Evolutionary conservation across 257 asterid genomes (phyloP).

Genomic region (Fraxinus anomala): DNA sequence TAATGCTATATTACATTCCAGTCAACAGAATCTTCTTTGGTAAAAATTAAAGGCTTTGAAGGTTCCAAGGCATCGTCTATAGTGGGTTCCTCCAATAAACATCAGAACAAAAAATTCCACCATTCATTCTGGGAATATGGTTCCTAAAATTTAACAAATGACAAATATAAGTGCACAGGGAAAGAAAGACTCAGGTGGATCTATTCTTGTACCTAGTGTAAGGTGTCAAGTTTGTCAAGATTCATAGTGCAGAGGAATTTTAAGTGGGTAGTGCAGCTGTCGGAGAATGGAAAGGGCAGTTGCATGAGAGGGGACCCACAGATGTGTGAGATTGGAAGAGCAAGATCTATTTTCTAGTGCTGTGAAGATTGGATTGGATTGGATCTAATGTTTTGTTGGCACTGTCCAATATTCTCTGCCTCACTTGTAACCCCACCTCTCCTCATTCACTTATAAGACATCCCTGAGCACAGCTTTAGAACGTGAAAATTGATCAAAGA

Average conservation of each 20-base stretch:
- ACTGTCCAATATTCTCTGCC: conserved; percentile 75
- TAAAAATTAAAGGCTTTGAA: conserved; percentile 33
- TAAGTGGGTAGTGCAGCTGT: conserved; percentile 42
- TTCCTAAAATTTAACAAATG: conserved; percentile 57
- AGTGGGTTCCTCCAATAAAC: conserved; percentile 73
- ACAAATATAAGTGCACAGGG: conserved; percentile 47
- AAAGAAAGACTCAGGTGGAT: conserved; percentile 54
- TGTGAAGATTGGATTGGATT: conserved; percentile 49
- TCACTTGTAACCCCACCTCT: conserved; percentile 48
- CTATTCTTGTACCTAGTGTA: conserved; percentile 71
- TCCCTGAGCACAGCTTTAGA: conserved; percentile 36
- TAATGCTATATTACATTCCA: conserved; percentile 53
- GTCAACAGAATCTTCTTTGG: conserved; percentile 68
- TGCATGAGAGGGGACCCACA: conserved; percentile 35
- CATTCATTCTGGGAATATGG: conserved; percentile 68
- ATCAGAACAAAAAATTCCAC: conserved; percentile 48
- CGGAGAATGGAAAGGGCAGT: conserved; percentile 42
- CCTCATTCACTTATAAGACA: conserved; percentile 61
- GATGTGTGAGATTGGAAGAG: conserved; percentile 43
- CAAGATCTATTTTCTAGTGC: conserved; percentile 46
- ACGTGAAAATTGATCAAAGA: conserved; percentile 36
- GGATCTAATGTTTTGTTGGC: conserved; percentile 55
- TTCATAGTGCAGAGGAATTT: conserved; percentile 51
- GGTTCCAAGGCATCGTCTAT: conserved; percentile 52
- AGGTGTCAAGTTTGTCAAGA: conserved; percentile 55